Percentiles rank a stretch among this genome's conserved stretches.
Conservation (phyloP, 345 rosid genomes). For the Brassica cretica region DNA sequence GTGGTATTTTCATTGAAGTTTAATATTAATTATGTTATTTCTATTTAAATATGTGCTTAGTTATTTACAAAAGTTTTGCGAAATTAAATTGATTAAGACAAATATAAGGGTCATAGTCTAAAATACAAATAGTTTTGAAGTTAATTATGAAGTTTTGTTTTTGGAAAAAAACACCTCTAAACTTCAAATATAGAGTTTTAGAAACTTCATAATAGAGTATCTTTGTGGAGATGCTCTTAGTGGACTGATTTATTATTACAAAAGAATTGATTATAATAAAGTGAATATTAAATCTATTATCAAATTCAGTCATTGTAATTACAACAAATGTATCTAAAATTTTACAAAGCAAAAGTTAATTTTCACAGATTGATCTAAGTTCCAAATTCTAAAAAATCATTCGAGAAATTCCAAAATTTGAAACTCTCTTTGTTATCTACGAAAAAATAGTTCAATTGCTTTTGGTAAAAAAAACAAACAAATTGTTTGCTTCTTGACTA, state of each 20-base stretch:
- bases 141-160: too few species aligned
- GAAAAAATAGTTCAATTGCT: not conserved
- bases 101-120: too few species aligned
- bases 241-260: not conserved
- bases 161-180: too few species aligned
- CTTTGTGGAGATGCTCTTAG: not conserved
- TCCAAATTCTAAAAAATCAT: not conserved
- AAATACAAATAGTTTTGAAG: too few species aligned
- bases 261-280: too few species aligned
- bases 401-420: not conserved
- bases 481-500: not conserved
- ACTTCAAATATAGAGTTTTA: too few species aligned
- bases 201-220: too few species aligned
- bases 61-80: too few species aligned
- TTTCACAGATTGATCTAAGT: not conserved
- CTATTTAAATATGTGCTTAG: too few species aligned
- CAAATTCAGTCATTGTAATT: not conserved
- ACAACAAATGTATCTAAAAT: not conserved
- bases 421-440: not conserved
- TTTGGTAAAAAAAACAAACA: not conserved
- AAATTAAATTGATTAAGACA: too few species aligned
- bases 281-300: not conserved
- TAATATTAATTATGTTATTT: too few species aligned
- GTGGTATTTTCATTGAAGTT: too few species aligned
- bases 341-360: not conserved